Percentiles rank a stretch among this genome's conserved stretches.
These are phyloP conservation scores for Blastobotrys raffinosifermentans DNA, from an alignment of 1,139 yeast species.

Conservation along the genomic window DNA sequence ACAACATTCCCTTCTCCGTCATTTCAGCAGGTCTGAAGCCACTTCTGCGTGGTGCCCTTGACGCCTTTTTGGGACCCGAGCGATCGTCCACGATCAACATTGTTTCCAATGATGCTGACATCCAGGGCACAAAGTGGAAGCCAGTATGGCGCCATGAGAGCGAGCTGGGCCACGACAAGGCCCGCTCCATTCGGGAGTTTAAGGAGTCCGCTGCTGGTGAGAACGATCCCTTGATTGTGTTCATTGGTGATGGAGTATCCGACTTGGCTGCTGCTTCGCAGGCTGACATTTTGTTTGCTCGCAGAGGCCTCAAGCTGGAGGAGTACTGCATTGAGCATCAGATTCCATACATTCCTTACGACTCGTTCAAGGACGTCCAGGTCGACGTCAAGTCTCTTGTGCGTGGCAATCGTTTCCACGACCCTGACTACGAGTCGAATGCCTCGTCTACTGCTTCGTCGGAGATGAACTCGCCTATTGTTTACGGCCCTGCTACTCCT, in stretches of 20 bases:
- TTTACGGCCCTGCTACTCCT: neutral
- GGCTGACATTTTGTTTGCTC: constrained; percentile 41
- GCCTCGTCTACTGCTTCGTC: constrained; percentile 1
- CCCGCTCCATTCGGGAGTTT: constrained; percentile 36
- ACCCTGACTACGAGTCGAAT: constrained; percentile 6
- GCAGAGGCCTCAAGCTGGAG: constrained; percentile 38
- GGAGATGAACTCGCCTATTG: neutral
- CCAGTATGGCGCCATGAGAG: constrained; percentile 57
- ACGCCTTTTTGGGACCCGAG: constrained; percentile 52
- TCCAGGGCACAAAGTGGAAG: constrained; percentile 47
- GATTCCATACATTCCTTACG: constrained; percentile 39
- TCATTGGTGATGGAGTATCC: constrained; percentile 43
- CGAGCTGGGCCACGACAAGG: constrained; percentile 63
- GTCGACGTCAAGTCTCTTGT: constrained; percentile 31
- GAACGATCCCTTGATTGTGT: constrained; percentile 34
- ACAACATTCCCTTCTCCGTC: constrained; percentile 54
- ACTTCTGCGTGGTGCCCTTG: constrained; percentile 52
- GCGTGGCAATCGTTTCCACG: constrained; percentile 31
- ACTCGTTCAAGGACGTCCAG: constrained; percentile 38
- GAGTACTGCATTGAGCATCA: constrained; percentile 37
- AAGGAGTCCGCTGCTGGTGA: constrained; percentile 23
- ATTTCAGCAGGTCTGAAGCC: constrained; percentile 67
- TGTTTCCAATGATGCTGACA: constrained; percentile 52
- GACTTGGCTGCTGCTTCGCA: constrained; percentile 42
- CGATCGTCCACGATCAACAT: constrained; percentile 51